Conservation (phyloP, 106 monocot genomes). For the Ottelia alismoides region DNA sequence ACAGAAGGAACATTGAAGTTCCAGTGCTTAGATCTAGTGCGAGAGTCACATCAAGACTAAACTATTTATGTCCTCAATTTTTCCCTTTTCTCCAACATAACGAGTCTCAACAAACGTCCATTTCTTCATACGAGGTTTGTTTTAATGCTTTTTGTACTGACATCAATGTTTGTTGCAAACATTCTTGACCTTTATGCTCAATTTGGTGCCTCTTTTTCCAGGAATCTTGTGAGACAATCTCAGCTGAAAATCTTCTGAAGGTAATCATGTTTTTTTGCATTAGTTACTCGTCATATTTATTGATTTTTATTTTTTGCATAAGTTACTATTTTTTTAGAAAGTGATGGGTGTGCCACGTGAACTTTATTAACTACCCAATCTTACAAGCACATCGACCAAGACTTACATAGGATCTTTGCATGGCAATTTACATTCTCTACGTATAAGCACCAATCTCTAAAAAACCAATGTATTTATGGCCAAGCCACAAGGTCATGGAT, state of each 20-base stretch:
- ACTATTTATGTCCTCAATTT: conserved; percentile 79
- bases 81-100: conserved; percentile 63
- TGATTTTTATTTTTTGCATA: no score
- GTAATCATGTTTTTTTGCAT: conserved; percentile 17
- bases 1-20: conserved; percentile 77
- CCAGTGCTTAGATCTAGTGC: conserved; percentile 91
- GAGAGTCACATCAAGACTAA: conserved; percentile 69
- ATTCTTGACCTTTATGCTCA: no score
- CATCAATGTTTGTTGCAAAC: neutral
- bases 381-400: no score
- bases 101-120: conserved; percentile 7
- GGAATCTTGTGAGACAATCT: conserved; percentile 10
- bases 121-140: conserved; percentile 57
- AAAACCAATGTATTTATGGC: no score
- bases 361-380: no score
- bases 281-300: neutral
- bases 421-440: no score
- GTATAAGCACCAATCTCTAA: no score
- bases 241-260: conserved; percentile 94
- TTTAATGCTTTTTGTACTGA: neutral
- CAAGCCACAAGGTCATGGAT: no score
- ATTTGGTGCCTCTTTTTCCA: no score
- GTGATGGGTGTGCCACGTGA: no score
- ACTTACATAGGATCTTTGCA: no score
- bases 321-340: no score